Conservation (phyloP, 2,329 filamentous ascomycete species). For the Aureobasidium namibiae region DNA sequence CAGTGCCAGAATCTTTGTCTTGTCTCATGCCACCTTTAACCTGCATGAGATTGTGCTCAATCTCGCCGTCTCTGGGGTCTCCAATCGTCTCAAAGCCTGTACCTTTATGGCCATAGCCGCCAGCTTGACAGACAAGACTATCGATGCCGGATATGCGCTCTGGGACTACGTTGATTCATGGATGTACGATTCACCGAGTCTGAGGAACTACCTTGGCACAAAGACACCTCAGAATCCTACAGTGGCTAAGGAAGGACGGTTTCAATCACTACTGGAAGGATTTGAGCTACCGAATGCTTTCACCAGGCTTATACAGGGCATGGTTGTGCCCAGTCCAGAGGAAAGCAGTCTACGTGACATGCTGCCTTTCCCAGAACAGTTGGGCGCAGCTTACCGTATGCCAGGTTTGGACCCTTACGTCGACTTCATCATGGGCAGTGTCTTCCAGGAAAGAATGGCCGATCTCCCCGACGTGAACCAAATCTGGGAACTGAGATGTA, state of each 20-base stretch:
- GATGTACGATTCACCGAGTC: constrained; percentile 48
- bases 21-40: constrained; percentile 58
- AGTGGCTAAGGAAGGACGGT: constrained; percentile 4
- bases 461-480: constrained; percentile 61
- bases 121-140: constrained; percentile 65
- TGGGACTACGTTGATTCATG: constrained; percentile 77
- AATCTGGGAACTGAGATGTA: constrained; percentile 63
- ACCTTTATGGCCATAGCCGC: constrained; percentile 72
- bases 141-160: constrained; percentile 59
- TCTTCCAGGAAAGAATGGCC: constrained; percentile 40
- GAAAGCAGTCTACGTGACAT: constrained; percentile 59
- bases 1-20: constrained; percentile 63
- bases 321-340: constrained; percentile 59
- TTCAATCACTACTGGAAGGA: constrained; percentile 65
- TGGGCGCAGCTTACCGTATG: constrained; percentile 69
- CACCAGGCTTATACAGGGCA: constrained; percentile 63
- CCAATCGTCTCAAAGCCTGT: constrained; percentile 69
- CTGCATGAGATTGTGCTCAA: constrained; percentile 69
- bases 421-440: constrained; percentile 77
- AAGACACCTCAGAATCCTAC: constrained; percentile 8
- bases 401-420: constrained; percentile 88
- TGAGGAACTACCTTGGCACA: constrained; percentile 6
- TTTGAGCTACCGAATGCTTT: constrained; percentile 85
- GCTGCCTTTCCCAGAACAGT: constrained; percentile 76
- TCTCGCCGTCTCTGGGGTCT: constrained; percentile 62